Evolutionary conservation across 495 filamentous ascomycete genomes (phyloP).

Genomic region (Aspergillus biplanus): DNA sequence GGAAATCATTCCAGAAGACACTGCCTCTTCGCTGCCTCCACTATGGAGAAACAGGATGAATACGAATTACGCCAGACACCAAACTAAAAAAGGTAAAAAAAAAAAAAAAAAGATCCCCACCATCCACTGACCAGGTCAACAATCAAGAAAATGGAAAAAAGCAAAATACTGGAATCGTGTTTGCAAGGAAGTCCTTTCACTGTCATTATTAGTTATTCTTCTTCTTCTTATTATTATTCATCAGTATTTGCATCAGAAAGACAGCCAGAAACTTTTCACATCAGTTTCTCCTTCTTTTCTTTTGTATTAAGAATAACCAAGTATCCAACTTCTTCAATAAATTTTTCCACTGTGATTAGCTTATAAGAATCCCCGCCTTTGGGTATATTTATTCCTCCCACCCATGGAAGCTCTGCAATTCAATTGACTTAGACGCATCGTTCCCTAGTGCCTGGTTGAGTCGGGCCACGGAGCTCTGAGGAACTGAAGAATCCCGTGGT

Average conservation of each 20-base stretch:
- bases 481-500: conserved; percentile 5
- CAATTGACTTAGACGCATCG: neutral
- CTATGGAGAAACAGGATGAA: neutral
- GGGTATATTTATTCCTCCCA: neutral
- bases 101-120: neutral
- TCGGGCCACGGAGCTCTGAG: neutral
- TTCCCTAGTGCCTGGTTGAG: neutral
- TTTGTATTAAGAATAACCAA: neutral
- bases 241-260: too few species aligned
- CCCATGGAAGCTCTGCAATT: neutral
- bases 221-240: neutral
- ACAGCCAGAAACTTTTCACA: too few species aligned
- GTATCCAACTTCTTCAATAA: neutral
- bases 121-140: neutral
- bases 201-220: too few species aligned
- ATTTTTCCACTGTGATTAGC: neutral
- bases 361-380: neutral
- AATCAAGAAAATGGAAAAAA: conserved; percentile 23
- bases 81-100: conserved; percentile 24
- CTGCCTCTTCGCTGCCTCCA: conserved; percentile 1
- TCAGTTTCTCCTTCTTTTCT: neutral
- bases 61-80: neutral
- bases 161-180: conserved; percentile 23
- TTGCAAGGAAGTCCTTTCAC: neutral
- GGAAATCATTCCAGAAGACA: neutral